Percentiles rank a stretch among this genome's conserved stretches.
Conservation (phyloP, 106 monocot genomes). For the Allium fistulosum region DNA sequence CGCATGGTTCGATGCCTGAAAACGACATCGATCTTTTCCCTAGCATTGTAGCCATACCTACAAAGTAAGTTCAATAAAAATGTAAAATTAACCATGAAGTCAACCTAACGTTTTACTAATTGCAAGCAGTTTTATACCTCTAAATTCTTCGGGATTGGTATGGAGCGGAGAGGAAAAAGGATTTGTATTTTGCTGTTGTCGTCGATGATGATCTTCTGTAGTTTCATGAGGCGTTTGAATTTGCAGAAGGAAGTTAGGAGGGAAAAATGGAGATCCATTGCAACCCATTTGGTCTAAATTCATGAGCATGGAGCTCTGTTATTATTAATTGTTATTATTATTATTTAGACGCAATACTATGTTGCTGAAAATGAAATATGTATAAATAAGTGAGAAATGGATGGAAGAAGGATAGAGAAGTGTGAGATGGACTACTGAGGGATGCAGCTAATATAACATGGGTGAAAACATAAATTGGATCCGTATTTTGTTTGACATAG, state of each 20-base stretch:
- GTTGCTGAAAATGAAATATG: constrained; percentile 2
- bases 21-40: constrained; percentile 62
- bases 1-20: constrained; percentile 16
- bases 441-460: constrained; percentile 7
- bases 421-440: too few relatives aligned
- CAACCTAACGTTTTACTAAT: neutral
- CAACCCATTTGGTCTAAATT: constrained; percentile 30
- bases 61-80: neutral
- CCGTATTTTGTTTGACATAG: too few relatives aligned
- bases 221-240: constrained; percentile 43
- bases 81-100: too few relatives aligned
- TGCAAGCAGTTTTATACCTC: constrained; percentile 13
- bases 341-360: too few relatives aligned
- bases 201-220: neutral
- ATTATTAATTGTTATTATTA: neutral
- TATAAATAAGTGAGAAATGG: neutral
- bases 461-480: constrained; percentile 5
- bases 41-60: constrained; percentile 45
- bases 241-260: constrained; percentile 59
- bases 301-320: constrained; percentile 7
- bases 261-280: constrained; percentile 74
- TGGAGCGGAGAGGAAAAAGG: constrained; percentile 24
- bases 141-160: constrained; percentile 40
- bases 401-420: neutral
- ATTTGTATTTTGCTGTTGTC: neutral